Evolutionary conservation across 805 yeast species (phyloP), one percentile per base, ranked within the genome.

Genomic region (Ogataea paradorogensis): DNA sequence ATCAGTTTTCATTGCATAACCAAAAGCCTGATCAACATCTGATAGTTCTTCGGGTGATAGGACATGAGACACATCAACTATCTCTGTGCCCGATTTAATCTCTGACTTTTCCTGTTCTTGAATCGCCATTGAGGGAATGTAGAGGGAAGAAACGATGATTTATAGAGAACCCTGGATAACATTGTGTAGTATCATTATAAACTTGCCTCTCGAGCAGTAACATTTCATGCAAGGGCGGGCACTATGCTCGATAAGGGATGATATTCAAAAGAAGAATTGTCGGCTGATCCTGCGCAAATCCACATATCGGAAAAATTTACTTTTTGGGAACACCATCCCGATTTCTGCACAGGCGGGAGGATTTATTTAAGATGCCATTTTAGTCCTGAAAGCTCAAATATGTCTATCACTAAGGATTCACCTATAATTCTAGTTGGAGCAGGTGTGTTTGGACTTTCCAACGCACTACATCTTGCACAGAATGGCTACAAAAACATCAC

Each of bases 401-500:
- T 16, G 21, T 9, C n/a, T 15, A 14, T 28, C 10, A 14, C 23
- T 5, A 53, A 50, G 16, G 49, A 50, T 14, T 48, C 55, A 6
- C 35, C 43, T 2, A 63, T 73, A 26, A 58, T 69, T 25, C 61
- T 76, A 24, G 66, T 73, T 9, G 82, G 82, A n/a, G 69, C 76
- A 5, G 81, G 82, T 27, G 76, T 70, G 9, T 74, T 72, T 52
- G 82, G 82, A 1, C 58, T 76, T 13, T 70, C 79, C 16, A 62
- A 70, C 4, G 76, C 78, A 4, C 59, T 64, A n/a, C 65, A 71
- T 30, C 59, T 74, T 15, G 58, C 63, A 1, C 45, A 59, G 28
- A 50, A 50, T 9, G 73, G 73, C 1, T 68, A 64, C 43, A 49
- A 33, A 2, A 48, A 67, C 33, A 55, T 70, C 40, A 61, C 67